phyloP scores from a whole-genome alignment of 495 filamentous ascomycete species.

The Cercophora scortea region DNA sequence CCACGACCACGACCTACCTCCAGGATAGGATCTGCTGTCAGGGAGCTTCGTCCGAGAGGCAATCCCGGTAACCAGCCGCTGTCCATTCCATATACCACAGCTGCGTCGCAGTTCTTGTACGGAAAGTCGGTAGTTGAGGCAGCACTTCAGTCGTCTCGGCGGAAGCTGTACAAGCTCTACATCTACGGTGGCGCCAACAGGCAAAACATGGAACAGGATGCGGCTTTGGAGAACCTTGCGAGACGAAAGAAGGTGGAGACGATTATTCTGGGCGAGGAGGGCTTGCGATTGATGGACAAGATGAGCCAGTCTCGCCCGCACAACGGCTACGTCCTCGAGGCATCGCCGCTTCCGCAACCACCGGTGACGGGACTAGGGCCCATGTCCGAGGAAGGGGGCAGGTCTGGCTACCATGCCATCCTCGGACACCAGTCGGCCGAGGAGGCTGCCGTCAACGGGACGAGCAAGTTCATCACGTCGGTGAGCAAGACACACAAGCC shows the following conservation, averaged over 20 bases:
- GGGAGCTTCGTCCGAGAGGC: no score
- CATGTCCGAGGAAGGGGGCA: conserved; percentile 29
- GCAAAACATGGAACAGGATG: conserved; percentile 29
- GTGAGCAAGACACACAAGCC: conserved; percentile 51
- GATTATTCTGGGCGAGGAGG: conserved; percentile 42
- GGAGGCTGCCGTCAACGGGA: conserved; percentile 64
- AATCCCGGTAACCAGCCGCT: conserved; percentile 31
- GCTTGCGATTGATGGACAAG: conserved; percentile 65
- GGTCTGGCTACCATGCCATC: conserved; percentile 45
- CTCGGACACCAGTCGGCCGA: conserved; percentile 64
- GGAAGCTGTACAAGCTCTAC: conserved; percentile 81
- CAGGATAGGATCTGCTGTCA: no score
- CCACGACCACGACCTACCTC: background rate
- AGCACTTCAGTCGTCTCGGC: conserved; percentile 57
- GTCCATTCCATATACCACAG: conserved; percentile 70
- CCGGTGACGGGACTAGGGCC: conserved; percentile 55
- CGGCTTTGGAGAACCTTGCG: conserved; percentile 51
- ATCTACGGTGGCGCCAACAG: conserved; percentile 53
- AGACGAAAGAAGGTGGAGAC: conserved; percentile 43
- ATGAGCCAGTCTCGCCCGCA: conserved; percentile 79
- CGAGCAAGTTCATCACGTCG: conserved; percentile 31
- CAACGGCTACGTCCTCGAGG: conserved; percentile 85
- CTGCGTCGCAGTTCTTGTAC: conserved; percentile 87
- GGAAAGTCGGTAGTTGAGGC: conserved; percentile 75
- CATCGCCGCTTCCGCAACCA: conserved; percentile 67